A percentile compares a stretch with the other conserved stretches of the same genome.
Evolutionary conservation across 148 eudicot genomes (phyloP).

Genomic region (Amaranthus hypochondriacus): DNA sequence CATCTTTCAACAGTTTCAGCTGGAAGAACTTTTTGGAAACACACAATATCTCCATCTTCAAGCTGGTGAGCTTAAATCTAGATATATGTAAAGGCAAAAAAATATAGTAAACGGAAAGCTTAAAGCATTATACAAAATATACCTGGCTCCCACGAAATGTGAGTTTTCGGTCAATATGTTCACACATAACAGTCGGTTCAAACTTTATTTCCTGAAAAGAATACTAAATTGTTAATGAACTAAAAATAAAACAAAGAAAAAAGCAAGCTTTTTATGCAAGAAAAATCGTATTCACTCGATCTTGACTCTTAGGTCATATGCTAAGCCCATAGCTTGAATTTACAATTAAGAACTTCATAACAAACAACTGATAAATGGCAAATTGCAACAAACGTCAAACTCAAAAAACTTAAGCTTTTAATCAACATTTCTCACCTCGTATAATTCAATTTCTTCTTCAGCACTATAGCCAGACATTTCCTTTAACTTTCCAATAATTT

Average conservation of each 20-base stretch:
- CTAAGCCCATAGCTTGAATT: neutral
- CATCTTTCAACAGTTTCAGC: constrained; percentile 39
- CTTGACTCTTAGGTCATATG: neutral
- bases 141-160: constrained; percentile 65
- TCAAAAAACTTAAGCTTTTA: neutral
- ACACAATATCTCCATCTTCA: constrained; percentile 77
- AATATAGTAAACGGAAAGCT: neutral
- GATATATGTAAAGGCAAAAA: neutral
- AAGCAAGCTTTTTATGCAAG: too few species aligned
- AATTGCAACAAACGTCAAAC: neutral
- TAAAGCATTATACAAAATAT: neutral
- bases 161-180: constrained; percentile 52
- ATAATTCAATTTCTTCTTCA: constrained; percentile 66
- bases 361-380: neutral
- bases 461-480: constrained; percentile 55
- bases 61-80: constrained; percentile 35
- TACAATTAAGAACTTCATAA: neutral
- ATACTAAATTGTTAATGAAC: neutral
- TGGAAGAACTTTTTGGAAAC: constrained; percentile 57
- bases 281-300: too few species aligned
- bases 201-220: constrained; percentile 65
- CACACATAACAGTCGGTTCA: constrained; percentile 75
- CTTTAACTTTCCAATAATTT: constrained; percentile 51
- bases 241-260: neutral
- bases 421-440: constrained; percentile 42